phyloP scores from a whole-genome alignment of 176 grass and related monocot species.

The Oryza longistaminata region DNA sequence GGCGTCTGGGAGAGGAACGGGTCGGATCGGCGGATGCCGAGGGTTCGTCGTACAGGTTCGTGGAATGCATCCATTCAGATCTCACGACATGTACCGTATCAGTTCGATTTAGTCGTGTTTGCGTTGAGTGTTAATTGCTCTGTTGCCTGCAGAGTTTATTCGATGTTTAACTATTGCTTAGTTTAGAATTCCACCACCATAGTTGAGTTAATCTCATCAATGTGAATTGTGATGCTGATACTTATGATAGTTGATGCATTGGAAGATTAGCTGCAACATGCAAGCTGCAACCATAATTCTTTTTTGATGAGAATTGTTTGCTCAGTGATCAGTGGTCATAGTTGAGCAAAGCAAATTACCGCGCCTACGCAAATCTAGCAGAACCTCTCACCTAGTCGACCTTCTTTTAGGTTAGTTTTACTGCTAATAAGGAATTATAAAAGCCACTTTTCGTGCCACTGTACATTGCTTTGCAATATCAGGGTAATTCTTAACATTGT shows the following conservation, averaged over 20 bases:
- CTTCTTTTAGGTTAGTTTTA: background rate
- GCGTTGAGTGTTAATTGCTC: constrained; percentile 7
- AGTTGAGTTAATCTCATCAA: background rate
- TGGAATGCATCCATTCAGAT: constrained; percentile 27
- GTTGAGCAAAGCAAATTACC: constrained; percentile 5
- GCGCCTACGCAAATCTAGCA: background rate
- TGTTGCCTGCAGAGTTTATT: background rate
- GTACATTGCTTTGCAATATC: background rate
- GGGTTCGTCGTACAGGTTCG: constrained; percentile 72
- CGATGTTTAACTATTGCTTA: background rate
- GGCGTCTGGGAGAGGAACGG: constrained; percentile 50
- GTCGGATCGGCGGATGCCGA: constrained; percentile 50
- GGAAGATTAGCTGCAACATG: background rate
- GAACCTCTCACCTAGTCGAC: background rate
- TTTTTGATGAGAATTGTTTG: constrained; percentile 7
- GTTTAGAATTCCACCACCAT: background rate
- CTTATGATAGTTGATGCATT: background rate
- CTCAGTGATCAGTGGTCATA: background rate
- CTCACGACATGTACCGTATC: background rate
- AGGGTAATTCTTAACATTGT: background rate
- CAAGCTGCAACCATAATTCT: background rate
- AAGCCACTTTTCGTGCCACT: background rate
- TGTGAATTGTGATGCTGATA: background rate
- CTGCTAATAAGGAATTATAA: background rate
- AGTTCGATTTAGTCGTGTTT: background rate